phyloP scores from a whole-genome alignment of 1,139 yeast species.

The Hyphopichia buzzinii region DNA sequence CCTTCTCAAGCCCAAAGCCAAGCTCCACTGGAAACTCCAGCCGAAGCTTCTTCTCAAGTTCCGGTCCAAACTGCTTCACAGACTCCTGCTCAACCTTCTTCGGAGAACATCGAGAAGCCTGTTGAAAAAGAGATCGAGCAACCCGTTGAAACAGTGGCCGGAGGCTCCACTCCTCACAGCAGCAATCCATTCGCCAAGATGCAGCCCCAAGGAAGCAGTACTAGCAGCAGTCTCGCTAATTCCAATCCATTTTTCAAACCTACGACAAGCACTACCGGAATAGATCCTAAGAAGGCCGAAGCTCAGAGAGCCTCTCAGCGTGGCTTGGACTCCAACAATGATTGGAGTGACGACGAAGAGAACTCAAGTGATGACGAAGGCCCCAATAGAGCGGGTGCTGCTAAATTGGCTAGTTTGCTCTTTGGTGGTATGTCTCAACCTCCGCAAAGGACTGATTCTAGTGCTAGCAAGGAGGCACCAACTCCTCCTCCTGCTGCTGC shows the following conservation, averaged over 20 bases:
- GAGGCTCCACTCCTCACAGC: constrained; percentile 18
- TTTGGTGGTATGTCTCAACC: constrained; percentile 63
- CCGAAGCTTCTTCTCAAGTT: no score
- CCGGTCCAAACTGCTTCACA: no score
- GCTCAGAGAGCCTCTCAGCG: constrained; percentile 66
- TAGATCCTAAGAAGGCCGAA: constrained; percentile 57
- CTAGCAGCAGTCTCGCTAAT: constrained; percentile 11
- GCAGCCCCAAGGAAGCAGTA: constrained; percentile 11
- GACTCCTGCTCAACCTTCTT: constrained; percentile 4
- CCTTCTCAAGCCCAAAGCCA: neutral
- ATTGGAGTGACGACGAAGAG: constrained; percentile 64
- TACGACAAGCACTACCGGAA: constrained; percentile 23
- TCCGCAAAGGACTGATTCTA: constrained; percentile 20
- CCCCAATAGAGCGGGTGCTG: constrained; percentile 55
- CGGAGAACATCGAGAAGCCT: no score
- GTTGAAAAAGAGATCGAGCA: constrained; percentile 8
- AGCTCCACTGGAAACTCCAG: constrained; percentile 5
- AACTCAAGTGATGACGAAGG: constrained; percentile 47
- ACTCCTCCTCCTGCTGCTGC: constrained; percentile 14
- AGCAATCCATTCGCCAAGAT: constrained; percentile 41
- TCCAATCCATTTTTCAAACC: constrained; percentile 53
- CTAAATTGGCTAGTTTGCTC: constrained; percentile 58
- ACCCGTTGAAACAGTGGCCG: constrained; percentile 8
- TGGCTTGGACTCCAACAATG: constrained; percentile 50
- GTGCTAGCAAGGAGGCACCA: constrained; percentile 10